Conservation (phyloP, 75 land plant genomes). For the Larix kaempferi region DNA sequence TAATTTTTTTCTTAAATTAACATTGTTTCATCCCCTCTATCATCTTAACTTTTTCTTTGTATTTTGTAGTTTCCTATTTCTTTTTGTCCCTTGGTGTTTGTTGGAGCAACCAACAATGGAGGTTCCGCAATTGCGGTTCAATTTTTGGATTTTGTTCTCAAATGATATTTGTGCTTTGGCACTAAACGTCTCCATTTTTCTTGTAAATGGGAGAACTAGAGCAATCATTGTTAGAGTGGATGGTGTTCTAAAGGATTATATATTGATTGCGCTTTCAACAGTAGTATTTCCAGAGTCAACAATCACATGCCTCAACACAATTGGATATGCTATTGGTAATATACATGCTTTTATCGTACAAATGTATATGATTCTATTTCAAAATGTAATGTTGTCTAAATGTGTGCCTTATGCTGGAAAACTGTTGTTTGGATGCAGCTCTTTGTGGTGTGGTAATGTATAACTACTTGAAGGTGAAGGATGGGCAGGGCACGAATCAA, state of each 20-base stretch:
- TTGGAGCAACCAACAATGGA: conserved; percentile 78
- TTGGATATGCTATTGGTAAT: conserved; percentile 90
- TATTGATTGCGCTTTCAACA: conserved; percentile 88
- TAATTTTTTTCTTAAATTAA: neutral
- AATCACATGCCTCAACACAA: conserved; percentile 80
- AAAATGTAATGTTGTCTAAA: neutral
- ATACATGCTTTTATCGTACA: neutral
- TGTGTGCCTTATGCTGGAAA: neutral
- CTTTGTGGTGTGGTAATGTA: conserved; percentile 86
- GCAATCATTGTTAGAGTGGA: conserved; percentile 87
- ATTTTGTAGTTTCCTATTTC: conserved; percentile 68
- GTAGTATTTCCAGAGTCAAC: conserved; percentile 85
- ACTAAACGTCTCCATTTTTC: conserved; percentile 77
- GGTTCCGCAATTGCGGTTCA: conserved; percentile 69
- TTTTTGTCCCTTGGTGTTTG: conserved; percentile 78
- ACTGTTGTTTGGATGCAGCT: conserved; percentile 43
- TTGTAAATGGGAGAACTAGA: conserved; percentile 85
- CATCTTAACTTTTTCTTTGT: neutral
- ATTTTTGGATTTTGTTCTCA: conserved; percentile 82
- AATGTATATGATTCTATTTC: neutral
- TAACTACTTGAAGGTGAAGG: conserved; percentile 87
- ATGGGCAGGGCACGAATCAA: conserved; percentile 51
- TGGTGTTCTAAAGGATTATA: conserved; percentile 90
- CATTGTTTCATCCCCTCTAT: neutral
- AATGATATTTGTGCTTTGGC: conserved; percentile 89